Evolutionary conservation across 2,329 filamentous ascomycete genomes (phyloP), one percentile per base, ranked within the genome.

Genomic region (Botrytis cinerea): DNA sequence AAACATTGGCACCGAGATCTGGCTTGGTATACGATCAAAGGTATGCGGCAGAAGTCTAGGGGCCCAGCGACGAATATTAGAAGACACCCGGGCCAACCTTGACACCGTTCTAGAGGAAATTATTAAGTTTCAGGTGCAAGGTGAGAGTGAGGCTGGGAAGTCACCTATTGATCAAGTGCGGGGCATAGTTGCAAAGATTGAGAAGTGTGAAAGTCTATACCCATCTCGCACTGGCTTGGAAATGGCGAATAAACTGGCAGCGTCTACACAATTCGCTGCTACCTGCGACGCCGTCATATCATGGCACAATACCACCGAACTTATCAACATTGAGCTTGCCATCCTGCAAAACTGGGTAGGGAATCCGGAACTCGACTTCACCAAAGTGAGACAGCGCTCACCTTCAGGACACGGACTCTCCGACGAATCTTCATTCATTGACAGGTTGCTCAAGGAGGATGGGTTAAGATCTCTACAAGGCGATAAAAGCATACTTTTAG

Each of bases 321-420:
- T 97, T 80, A 98, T 99, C 86, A 97, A 97, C 82, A 97, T 93
- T 3, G 93, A 99, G 82, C 88, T 99, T 74, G 90, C 91, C 22
- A 95, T 98, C 76, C 83, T 99, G 76, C 95, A 96, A 82, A 94
- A 92, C 76, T 99, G 96, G 96, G 96, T 99, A 40, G 96, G 96
- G 72, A 99, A 99, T 80, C 91, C 95, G 54, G 95, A 97, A 80
- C 88, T 99, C 57, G 94, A 98, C 82, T 99, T 98, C 81, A 90
- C 90, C 69, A 92, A 92, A 80, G 88, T 91, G 35, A 91, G 92
- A 76, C 87, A 90, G 71, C 88, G 89, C 74, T 91, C 93, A 0
- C 89, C 90, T 2, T 87, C 87, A 75, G 89, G 89, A 75, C 90
- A 92, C 77, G 92, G 93, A 73, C 88, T 97, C 66, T 90, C 91